These are phyloP conservation scores for Lactifluus hygrophoroides DNA, from an alignment of 768 basidiomycete genomes.

Conservation along the genomic window DNA sequence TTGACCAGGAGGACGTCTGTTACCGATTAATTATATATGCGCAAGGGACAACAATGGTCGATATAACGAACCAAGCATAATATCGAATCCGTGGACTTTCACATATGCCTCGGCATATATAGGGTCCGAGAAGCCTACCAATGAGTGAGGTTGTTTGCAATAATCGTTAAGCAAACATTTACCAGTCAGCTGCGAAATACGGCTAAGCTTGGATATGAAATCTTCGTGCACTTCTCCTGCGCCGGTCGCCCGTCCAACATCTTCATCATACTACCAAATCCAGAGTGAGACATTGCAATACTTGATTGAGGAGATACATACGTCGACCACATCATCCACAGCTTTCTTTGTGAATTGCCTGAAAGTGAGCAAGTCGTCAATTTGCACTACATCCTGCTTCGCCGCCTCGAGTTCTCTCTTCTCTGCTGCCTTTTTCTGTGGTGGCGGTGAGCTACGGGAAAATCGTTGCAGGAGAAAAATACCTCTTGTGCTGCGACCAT, in stretches of 20 bases:
- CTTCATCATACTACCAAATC: conserved; percentile 66
- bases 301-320: conserved; percentile 23
- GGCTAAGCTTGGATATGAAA: conserved; percentile 87
- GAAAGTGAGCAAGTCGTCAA: conserved; percentile 89
- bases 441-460: not conserved
- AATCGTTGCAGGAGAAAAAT: conserved; percentile 10
- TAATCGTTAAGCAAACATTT: conserved; percentile 16
- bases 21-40: not conserved
- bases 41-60: not conserved
- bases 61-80: conserved; percentile 60
- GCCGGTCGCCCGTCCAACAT: conserved; percentile 85
- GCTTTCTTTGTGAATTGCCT: conserved; percentile 93
- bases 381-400: conserved; percentile 69
- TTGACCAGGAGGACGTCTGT: conserved; percentile 94
- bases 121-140: conserved; percentile 88
- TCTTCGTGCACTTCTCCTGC: conserved; percentile 77
- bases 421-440: conserved; percentile 80
- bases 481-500: conserved; percentile 97
- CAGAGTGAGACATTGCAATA: not conserved
- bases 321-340: conserved; percentile 69
- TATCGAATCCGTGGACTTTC: conserved; percentile 96
- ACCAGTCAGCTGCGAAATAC: conserved; percentile 92
- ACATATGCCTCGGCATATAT: conserved; percentile 98
- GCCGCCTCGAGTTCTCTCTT: conserved; percentile 76
- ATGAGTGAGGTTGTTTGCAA: not conserved